Conservation (phyloP, 1,284 basidiomycete species). For the Thelephora terrestris region DNA sequence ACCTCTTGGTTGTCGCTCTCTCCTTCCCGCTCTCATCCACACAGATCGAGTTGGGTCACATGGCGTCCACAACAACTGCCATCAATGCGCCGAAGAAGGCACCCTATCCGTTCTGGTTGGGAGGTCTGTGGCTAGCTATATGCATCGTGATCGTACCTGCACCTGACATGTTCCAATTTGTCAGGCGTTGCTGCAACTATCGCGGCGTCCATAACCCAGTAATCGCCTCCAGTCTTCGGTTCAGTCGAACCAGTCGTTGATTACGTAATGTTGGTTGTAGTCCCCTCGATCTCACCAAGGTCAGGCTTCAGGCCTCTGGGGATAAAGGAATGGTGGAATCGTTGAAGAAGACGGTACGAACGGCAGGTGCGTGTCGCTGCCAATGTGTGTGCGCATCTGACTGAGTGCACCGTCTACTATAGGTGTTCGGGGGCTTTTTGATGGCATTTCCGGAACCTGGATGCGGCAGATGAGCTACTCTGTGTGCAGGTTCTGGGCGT, state of each 20-base stretch:
- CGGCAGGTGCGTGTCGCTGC: constrained; percentile 38
- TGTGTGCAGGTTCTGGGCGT: constrained; percentile 87
- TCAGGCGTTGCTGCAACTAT: constrained; percentile 70
- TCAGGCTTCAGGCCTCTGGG: constrained; percentile 76
- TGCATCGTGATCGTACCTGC: constrained; percentile 7
- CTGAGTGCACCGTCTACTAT: constrained; percentile 1
- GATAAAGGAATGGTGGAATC: constrained; percentile 81
- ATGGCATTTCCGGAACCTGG: constrained; percentile 84
- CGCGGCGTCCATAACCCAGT: constrained; percentile 77
- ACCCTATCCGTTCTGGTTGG: constrained; percentile 77
- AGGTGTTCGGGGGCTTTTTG: constrained; percentile 70
- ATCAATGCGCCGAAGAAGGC: constrained; percentile 34
- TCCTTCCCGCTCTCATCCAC: too few species aligned
- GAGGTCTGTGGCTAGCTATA: constrained; percentile 38
- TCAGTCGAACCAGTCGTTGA: background rate
- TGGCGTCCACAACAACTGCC: background rate
- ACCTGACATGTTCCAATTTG: background rate
- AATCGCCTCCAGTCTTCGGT: constrained; percentile 4
- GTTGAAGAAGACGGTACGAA: constrained; percentile 66
- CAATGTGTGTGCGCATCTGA: background rate
- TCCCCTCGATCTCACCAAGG: constrained; percentile 84
- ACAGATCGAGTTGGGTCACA: constrained; percentile 1
- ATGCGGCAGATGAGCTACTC: constrained; percentile 92
- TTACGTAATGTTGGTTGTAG: constrained; percentile 17
- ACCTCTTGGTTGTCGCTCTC: too few species aligned